A percentile compares a stretch with the other conserved stretches of the same genome.
Evolutionary conservation across 2,329 filamentous ascomycete genomes (phyloP).

Genomic region (Falciphora oryzae): DNA sequence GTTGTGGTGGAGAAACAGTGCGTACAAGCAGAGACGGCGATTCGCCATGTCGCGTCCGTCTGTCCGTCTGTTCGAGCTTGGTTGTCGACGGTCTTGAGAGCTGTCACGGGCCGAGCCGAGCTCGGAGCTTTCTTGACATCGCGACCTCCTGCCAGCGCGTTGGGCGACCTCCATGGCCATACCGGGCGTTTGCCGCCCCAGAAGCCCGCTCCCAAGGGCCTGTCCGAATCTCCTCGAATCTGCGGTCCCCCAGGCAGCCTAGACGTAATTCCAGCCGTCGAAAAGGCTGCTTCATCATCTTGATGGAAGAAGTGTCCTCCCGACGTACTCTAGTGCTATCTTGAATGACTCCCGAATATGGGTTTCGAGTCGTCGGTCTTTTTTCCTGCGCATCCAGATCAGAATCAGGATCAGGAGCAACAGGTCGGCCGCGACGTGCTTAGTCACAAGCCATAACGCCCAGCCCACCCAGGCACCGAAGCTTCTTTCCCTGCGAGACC

Average conservation of each 20-base stretch:
- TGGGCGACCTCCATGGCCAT: too few relatives aligned
- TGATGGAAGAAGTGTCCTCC: constrained; percentile 49
- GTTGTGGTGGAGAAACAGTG: neutral
- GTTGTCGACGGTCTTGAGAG: neutral
- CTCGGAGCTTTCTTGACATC: neutral
- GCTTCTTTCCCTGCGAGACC: constrained; percentile 57
- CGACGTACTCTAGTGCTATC: constrained; percentile 51
- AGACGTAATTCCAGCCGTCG: neutral
- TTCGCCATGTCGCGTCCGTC: neutral
- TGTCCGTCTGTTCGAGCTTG: neutral
- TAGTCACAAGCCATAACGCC: constrained; percentile 61
- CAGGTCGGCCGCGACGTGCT: constrained; percentile 70
- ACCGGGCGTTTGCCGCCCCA: too few relatives aligned
- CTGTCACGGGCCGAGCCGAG: neutral
- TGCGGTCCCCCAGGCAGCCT: neutral
- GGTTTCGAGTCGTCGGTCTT: constrained; percentile 67
- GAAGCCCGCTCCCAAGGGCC: neutral
- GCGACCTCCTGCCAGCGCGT: neutral
- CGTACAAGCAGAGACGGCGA: neutral
- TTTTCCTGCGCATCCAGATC: constrained; percentile 65
- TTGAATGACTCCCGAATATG: constrained; percentile 60
- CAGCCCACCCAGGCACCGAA: constrained; percentile 66
- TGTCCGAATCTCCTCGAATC: neutral
- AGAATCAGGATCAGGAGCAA: constrained; percentile 60
- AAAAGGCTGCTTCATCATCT: constrained; percentile 33